Base-by-base conservation (phyloP, 1,139 yeast genomes). In the Protomyces arabidopsidicola region DNA sequence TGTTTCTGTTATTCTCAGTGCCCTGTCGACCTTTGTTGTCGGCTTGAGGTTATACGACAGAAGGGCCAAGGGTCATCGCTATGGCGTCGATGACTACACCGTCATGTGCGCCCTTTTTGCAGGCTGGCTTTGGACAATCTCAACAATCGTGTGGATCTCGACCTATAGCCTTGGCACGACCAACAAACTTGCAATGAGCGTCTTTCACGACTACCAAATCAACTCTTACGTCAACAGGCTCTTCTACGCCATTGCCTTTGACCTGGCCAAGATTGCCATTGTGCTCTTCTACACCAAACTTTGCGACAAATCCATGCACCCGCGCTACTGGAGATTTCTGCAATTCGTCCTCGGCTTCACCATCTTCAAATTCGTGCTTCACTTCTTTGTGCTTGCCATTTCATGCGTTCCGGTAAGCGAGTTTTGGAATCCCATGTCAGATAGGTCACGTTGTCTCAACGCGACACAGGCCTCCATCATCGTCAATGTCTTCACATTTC, bases 361-460 rank as follows among this genome's bases (percentile, higher is more conserved):
- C 27, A 36, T 36, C 31, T 52, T 58, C 35, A 55, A 58, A 16
- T 38, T 50, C 14, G 22, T 58, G 14, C 39, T 58, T n/a, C 62
- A 58, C 35, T 9, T 58, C 16, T n/a, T 52, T 52, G 36, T 58
- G 24, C 42, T 58, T 20, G 48, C 50, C 14, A 53, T 52, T 16
- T 56, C 51, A n/a, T 58, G 62, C 35, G 34, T 55, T 14, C 62
- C 62, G 14, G 56, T 58, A n/a, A 18, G 45, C 9, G 60, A 55
- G 16, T 55, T 55, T n/a, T 55, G 60, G 60, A 42, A 39, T 24
- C 24, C 45, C 12, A 27, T 14, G 24, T 27, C 36, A 35, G 52
- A 16, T n/a, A 20, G 56, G 10, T 12, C 42, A 3, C 50, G 31
- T 6, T 58, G 62, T 22, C 24, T 45, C 45, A n/a, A 20, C 22